Percentiles rank a stretch among this genome's conserved stretches.
phyloP scores from a whole-genome alignment of 225 moss, liverwort and hornwort genomes.

The Bryum argenteum region DNA sequence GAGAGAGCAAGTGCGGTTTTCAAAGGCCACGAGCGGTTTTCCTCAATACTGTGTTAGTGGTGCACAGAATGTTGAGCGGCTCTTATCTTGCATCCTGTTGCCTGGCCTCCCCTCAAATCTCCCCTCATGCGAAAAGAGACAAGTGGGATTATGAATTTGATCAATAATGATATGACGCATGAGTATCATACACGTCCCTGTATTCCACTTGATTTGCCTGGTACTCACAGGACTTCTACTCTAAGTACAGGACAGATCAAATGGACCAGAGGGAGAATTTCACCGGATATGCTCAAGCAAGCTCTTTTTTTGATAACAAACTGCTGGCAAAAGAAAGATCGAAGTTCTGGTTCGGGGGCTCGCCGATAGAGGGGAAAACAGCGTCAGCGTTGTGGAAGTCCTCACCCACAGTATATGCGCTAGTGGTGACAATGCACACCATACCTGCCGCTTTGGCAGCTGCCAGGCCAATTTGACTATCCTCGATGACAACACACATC shows the following conservation, averaged over 20 bases:
- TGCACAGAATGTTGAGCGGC: constrained; percentile 53
- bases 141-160: too few relatives aligned
- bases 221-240: too few relatives aligned
- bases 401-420: constrained; percentile 68
- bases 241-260: too few relatives aligned
- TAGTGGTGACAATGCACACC: constrained; percentile 54
- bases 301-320: constrained; percentile 31
- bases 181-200: too few relatives aligned
- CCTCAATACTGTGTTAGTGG: too few relatives aligned
- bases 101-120: constrained; percentile 53
- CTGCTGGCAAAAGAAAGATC: constrained; percentile 42
- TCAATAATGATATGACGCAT: too few relatives aligned
- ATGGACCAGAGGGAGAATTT: too few relatives aligned
- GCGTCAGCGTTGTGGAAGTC: constrained; percentile 57
- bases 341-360: constrained; percentile 53
- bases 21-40: too few relatives aligned
- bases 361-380: constrained; percentile 47
- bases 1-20: too few relatives aligned
- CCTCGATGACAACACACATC: constrained; percentile 71
- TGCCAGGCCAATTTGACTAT: constrained; percentile 68
- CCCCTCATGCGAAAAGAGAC: too few relatives aligned
- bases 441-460: constrained; percentile 78
- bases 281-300: neutral
- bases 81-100: constrained; percentile 55
- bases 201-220: too few relatives aligned